phyloP scores from a whole-genome alignment of 345 rosid species.

The Diplotaxis tenuifolia region DNA sequence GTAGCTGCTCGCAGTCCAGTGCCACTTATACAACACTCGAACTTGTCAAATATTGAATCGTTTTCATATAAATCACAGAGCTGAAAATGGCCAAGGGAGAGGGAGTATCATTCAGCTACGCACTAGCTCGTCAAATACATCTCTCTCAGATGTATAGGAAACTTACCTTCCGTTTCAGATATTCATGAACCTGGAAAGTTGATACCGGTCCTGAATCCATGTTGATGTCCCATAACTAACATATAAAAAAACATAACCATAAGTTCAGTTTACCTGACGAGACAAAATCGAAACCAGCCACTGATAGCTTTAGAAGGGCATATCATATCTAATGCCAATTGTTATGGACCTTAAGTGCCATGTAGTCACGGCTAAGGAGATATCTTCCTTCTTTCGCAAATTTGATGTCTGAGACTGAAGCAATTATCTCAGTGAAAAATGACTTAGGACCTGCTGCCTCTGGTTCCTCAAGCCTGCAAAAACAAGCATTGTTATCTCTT shows the following conservation, averaged over 20 bases:
- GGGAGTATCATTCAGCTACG: slow-evolving; percentile 25
- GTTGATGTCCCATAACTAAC: slow-evolving; percentile 89
- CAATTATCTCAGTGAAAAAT: slow-evolving; percentile 94
- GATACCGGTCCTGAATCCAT: slow-evolving; percentile 98
- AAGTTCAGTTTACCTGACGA: neutral
- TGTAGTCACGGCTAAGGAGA: slow-evolving; percentile 92
- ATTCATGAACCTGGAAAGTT: slow-evolving; percentile 91
- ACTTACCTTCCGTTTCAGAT: slow-evolving; percentile 82
- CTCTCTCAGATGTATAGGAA: slow-evolving; percentile 15
- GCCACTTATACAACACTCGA: slow-evolving; percentile 95
- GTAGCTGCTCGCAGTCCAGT: slow-evolving; percentile 93
- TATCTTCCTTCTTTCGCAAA: slow-evolving; percentile 87
- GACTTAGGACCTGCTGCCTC: slow-evolving; percentile 78
- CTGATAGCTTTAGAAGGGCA: neutral
- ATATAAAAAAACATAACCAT: slow-evolving; percentile 21
- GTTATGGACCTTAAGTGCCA: slow-evolving; percentile 81
- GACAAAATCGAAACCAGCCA: slow-evolving; percentile 4
- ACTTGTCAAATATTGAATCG: slow-evolving; percentile 86
- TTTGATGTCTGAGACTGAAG: slow-evolving; percentile 89
- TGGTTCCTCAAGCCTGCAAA: slow-evolving; percentile 77
- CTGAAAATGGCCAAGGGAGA: slow-evolving; percentile 43
- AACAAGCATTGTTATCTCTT: slow-evolving; percentile 11
- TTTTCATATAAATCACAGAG: slow-evolving; percentile 96
- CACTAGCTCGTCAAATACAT: slow-evolving; percentile 21
- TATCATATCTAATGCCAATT: neutral